Percentiles rank a stretch among this genome's conserved stretches.
These are phyloP conservation scores for Chamaecyparis obtusa DNA, from an alignment of 75 land plant species.

Conservation along the genomic window DNA sequence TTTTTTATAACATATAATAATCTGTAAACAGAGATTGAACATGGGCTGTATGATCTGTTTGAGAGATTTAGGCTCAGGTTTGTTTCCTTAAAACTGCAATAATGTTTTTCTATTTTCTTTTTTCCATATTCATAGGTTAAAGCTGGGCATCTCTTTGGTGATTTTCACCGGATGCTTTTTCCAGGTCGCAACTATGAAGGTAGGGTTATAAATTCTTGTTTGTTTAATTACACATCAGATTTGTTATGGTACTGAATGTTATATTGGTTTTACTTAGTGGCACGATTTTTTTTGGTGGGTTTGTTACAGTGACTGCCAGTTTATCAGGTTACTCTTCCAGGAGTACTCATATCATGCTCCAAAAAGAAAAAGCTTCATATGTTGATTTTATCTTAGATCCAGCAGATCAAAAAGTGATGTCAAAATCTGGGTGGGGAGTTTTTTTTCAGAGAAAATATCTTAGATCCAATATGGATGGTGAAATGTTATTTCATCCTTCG, in stretches of 20 bases:
- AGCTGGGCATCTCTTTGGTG: constrained; percentile 63
- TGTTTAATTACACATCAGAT: not conserved
- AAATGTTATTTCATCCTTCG: not conserved
- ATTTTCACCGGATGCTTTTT: constrained; percentile 74
- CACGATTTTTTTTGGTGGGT: constrained; percentile 11
- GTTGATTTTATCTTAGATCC: constrained; percentile 78
- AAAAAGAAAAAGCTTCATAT: constrained; percentile 32
- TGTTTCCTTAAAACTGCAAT: not conserved
- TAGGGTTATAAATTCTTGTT: constrained; percentile 14
- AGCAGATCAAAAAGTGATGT: not conserved
- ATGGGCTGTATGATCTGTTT: not conserved
- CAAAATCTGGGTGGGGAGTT: not conserved
- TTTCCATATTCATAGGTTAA: constrained; percentile 43
- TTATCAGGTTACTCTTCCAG: constrained; percentile 61
- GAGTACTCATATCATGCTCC: constrained; percentile 32
- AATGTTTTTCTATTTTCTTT: not conserved
- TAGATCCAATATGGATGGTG: not conserved
- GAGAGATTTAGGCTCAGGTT: not conserved
- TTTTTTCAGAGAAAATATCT: constrained; percentile 13
- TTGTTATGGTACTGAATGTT: not conserved
- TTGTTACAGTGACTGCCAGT: constrained; percentile 50
- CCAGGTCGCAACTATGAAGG: constrained; percentile 81
- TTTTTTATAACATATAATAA: constrained; percentile 5
- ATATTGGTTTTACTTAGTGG: not conserved
- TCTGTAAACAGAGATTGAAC: not conserved